Percentiles rank a stretch among this genome's conserved stretches.
Conservation (phyloP, 192 early-diverging fungal species). For the Coemansia sp. region DNA sequence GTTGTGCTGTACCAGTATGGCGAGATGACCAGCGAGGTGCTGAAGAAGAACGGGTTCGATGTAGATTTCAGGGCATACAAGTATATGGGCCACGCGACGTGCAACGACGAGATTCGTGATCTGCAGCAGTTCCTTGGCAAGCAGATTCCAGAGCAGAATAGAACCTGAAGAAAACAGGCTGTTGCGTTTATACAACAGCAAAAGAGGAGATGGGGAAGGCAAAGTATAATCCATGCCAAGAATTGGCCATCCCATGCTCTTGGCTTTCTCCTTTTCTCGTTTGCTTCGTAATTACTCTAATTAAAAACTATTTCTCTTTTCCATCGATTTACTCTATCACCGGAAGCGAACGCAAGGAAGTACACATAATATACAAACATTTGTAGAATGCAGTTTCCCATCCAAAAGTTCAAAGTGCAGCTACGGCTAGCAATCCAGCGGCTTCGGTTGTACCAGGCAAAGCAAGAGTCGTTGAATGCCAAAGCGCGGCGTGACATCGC, state of each 20-base stretch:
- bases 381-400: constrained; percentile 11
- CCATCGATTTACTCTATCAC: too few relatives aligned
- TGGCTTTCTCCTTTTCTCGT: neutral
- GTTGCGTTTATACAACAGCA: neutral
- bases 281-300: neutral
- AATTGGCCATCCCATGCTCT: neutral
- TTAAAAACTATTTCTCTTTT: neutral
- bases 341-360: neutral
- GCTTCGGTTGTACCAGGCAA: constrained; percentile 85
- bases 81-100: constrained; percentile 77
- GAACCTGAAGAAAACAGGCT: neutral
- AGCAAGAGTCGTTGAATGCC: constrained; percentile 75
- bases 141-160: constrained; percentile 42
- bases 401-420: constrained; percentile 73
- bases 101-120: constrained; percentile 68
- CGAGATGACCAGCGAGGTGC: constrained; percentile 60
- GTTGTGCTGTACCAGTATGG: constrained; percentile 76
- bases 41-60: constrained; percentile 61
- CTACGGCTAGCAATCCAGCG: constrained; percentile 86
- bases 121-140: constrained; percentile 65
- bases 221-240: neutral
- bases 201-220: neutral
- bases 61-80: constrained; percentile 78
- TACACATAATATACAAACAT: too few relatives aligned
- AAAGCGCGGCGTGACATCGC: constrained; percentile 83